phyloP scores from a whole-genome alignment of 2,329 filamentous ascomycete genomes.

The Meredithiella fracta region DNA sequence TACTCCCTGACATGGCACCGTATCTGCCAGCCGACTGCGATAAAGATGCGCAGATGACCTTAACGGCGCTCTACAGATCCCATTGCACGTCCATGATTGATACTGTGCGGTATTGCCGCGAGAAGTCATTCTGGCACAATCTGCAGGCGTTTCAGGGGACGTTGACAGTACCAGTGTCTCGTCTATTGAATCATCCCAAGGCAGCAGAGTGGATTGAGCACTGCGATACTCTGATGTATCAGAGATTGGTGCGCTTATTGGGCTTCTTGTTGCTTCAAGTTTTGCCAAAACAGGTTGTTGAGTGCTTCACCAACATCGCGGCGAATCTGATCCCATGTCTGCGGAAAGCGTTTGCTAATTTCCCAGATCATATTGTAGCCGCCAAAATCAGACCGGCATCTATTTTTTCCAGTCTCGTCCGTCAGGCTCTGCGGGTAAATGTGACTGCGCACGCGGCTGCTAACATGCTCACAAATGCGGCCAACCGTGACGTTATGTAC shows the following conservation, averaged over 20 bases:
- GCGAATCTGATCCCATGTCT: conserved; percentile 68
- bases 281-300: conserved; percentile 71
- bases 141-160: conserved; percentile 94
- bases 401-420: conserved; percentile 71
- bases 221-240: conserved; percentile 89
- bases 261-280: conserved; percentile 81
- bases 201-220: conserved; percentile 88
- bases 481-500: conserved; percentile 91
- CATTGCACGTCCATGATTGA: conserved; percentile 93
- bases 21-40: conserved; percentile 75
- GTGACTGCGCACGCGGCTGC: conserved; percentile 85
- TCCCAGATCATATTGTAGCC: conserved; percentile 68
- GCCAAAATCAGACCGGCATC: conserved; percentile 81
- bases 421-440: conserved; percentile 80
- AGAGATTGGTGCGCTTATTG: conserved; percentile 89
- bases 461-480: conserved; percentile 76
- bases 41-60: conserved; percentile 66
- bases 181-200: conserved; percentile 65
- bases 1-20: conserved; percentile 69
- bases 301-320: conserved; percentile 75
- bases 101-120: conserved; percentile 87
- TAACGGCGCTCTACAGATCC: conserved; percentile 77
- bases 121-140: conserved; percentile 89
- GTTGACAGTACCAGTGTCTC: conserved; percentile 90
- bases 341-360: conserved; percentile 65